Evolutionary conservation across 169 alveolate species (phyloP), one percentile per base, ranked within the genome.

Genomic region (Plasmodium berghei): DNA sequence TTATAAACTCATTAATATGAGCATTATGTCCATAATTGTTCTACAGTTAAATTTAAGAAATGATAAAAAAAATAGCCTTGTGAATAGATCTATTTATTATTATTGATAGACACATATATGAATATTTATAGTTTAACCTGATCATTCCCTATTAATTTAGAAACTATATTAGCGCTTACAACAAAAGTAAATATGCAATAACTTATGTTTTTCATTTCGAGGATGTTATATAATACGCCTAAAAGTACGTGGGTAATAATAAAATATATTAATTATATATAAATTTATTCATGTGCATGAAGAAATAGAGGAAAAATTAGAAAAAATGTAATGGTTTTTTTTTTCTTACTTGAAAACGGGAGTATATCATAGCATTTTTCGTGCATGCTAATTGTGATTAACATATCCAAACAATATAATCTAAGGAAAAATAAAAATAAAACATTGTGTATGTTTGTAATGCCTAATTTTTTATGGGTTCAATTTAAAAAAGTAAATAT

Each of bases 151-250:
- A 85, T 56, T 34, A 34, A 34, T 42, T 42, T 85, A 52, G 22
- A 46, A 14, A 85, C 14, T 9, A 85, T 48, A 85, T 85, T 85
- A 18, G 87, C 48, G 62, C 87, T 52, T 18, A 85, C 58, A 55
- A 40, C 26, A 49, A 85, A 85, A 63, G 71, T 5, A 70, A 56
- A 85, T 52, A 72, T 70, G 72, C 69, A 22, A 63, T 85, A 85
- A 40, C 46, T 58, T 58, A 28, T 22, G 26, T 85, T 85, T 4
- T 70, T 85, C 42, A 85, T 42, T 69, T 85, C 86, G 20, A 85
- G 72, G 10, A 85, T 54, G 45, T 85, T 85, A 42, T 45, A 20
- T 67, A 85, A 46, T 58, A 85, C 34, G 26, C 86, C 91, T 85
- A 69, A 48, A 22, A n/a, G n/a, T 16, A 4, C 42, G 42, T 0